These are phyloP conservation scores for Aurifilum marmelostoma DNA, from an alignment of 2,329 filamentous ascomycete species.

Conservation along the genomic window DNA sequence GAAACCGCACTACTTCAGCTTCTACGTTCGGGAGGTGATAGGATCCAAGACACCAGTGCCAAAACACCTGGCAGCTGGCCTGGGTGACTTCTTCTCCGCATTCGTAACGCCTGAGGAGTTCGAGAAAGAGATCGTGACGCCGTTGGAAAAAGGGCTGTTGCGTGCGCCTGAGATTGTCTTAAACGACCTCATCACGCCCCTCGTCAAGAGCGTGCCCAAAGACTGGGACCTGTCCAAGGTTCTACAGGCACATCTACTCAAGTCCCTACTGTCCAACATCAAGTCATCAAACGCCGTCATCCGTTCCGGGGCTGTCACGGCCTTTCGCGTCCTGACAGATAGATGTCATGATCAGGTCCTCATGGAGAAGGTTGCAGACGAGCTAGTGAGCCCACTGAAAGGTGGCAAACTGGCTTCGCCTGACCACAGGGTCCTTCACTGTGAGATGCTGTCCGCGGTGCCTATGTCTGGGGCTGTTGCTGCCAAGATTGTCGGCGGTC, in stretches of 20 bases:
- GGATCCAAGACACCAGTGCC: conserved; percentile 75
- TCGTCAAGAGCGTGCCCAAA: conserved; percentile 71
- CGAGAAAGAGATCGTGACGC: conserved; percentile 73
- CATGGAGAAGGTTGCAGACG: conserved; percentile 72
- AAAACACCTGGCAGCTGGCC: conserved; percentile 69
- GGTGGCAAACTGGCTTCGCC: conserved; percentile 80
- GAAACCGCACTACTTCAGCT: conserved; percentile 76
- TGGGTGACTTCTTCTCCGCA: conserved; percentile 79
- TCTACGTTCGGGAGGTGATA: conserved; percentile 83
- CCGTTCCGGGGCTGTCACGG: conserved; percentile 72
- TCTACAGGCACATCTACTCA: conserved; percentile 73
- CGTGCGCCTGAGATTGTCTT: conserved; percentile 89
- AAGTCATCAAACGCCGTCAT: conserved; percentile 86
- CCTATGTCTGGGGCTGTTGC: conserved; percentile 64
- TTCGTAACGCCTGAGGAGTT: conserved; percentile 78
- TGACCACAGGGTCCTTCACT: conserved; percentile 82
- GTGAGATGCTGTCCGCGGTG: conserved; percentile 74
- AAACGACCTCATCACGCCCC: conserved; percentile 73
- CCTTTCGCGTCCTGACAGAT: conserved; percentile 71
- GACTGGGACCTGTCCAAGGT: conserved; percentile 77
- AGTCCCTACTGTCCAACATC: conserved; percentile 84
- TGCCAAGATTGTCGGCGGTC: conserved; percentile 65
- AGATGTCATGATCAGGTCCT: conserved; percentile 60
- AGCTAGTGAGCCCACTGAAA: conserved; percentile 80
- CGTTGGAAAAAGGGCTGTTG: conserved; percentile 86